Percentiles rank a stretch among this genome's conserved stretches.
These are phyloP conservation scores for Tolypocladium inflatum DNA, from an alignment of 2,329 filamentous ascomycete genomes.

Conservation along the genomic window DNA sequence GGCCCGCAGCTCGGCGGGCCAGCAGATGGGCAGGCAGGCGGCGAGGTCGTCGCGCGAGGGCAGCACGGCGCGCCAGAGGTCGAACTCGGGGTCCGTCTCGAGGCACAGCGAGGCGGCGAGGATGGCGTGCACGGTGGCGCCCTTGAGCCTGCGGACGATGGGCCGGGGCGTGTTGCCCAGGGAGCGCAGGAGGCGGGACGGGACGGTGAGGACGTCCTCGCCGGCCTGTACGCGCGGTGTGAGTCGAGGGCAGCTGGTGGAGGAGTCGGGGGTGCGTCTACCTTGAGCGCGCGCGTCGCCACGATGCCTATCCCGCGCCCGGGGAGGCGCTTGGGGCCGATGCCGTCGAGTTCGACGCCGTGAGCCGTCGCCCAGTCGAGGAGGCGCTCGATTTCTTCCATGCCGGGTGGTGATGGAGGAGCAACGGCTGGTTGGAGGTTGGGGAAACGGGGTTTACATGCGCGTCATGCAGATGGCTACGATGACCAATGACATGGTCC, in stretches of 20 bases:
- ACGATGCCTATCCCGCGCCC: conserved; percentile 72
- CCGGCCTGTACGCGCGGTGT: conserved; percentile 16
- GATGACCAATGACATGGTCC: not conserved
- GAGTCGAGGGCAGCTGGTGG: not conserved
- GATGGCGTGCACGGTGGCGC: conserved; percentile 56
- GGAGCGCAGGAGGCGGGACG: conserved; percentile 53
- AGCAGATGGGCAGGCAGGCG: conserved; percentile 34
- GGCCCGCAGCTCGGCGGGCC: conserved; percentile 31
- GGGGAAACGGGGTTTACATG: not conserved
- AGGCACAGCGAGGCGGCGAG: conserved; percentile 60
- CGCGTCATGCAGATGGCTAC: not conserved
- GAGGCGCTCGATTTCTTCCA: conserved; percentile 37
- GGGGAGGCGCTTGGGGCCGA: conserved; percentile 57
- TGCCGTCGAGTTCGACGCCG: conserved; percentile 58
- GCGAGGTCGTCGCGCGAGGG: conserved; percentile 52
- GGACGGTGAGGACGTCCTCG: conserved; percentile 56
- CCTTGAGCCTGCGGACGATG: conserved; percentile 42
- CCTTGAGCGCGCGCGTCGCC: conserved; percentile 56
- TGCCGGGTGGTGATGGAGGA: not conserved
- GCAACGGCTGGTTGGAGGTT: not conserved
- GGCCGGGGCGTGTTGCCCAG: conserved; percentile 46
- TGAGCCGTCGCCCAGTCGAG: conserved; percentile 56
- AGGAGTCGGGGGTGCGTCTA: conserved; percentile 23
- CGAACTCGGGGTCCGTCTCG: conserved; percentile 35
- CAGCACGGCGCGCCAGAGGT: conserved; percentile 57